Evolutionary conservation across 2,329 filamentous ascomycete species (phyloP), one percentile per base, ranked within the genome.

Genomic region (Elsinoe batatas): DNA sequence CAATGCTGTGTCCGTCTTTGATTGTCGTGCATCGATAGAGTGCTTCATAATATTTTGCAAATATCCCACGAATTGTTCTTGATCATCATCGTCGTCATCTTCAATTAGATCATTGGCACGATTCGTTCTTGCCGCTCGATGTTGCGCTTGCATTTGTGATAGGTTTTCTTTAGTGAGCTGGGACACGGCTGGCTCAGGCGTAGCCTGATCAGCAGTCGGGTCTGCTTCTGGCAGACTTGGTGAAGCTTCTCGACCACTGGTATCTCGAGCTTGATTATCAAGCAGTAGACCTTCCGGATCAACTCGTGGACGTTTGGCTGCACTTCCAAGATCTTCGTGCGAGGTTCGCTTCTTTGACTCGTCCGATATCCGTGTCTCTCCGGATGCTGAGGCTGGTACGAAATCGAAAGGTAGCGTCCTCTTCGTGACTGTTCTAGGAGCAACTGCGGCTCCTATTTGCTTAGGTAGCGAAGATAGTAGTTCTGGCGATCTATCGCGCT

Each of bases 161-260:
- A 69, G 61, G 44, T 69, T 69, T 8, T 62, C 65, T 56, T 62
- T 62, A 2, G 67, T 69, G 30, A 69, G 57, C 26, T 44, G 40
- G 6, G 40, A 44, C 10, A 44, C 18, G 40, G 26, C 18, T 13
- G 3, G n/a, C 12, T 18, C 18, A 33, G 47, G 47, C 4, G 47
- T 46, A 8, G 54, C 47, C 12, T 56, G 50, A 5, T 59, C 55
- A 3, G 32, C 15, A 2, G 13, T 22, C 20, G 18, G 13, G 12
- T 26, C 40, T 44, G 4, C 40, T 18, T 42, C 13, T 18, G 13
- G 38, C 18, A 11, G 38, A 18, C 18, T 42, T 30, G 26, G 26
- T 30, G 26, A 30, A 30, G 26, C 26, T 30, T 30, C 26, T 30
- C 8, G 26, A 8, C 8, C 3, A 8, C 4, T 8, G 5, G 26